Evolutionary conservation across 148 eudicot species (phyloP).

Genomic region (Amaranthus hypochondriacus): DNA sequence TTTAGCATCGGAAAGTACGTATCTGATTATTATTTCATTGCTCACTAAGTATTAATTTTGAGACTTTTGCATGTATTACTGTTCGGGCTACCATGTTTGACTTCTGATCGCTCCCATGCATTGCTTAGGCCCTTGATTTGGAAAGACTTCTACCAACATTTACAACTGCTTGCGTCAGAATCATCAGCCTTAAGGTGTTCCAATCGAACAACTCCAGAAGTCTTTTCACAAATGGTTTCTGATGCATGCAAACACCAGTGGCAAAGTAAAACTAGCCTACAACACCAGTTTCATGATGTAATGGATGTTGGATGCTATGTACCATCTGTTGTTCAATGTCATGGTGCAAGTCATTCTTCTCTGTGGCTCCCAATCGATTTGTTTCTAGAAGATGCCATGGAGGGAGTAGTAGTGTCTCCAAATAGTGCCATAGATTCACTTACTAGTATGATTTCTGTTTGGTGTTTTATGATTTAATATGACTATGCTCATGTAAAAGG

Average conservation of each 20-base stretch:
- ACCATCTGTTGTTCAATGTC: slow-evolving; percentile 54
- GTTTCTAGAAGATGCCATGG: slow-evolving; percentile 90
- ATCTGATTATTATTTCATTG: no score
- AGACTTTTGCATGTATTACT: neutral
- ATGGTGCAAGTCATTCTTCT: slow-evolving; percentile 58
- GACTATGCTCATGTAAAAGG: neutral
- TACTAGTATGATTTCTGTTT: slow-evolving; percentile 44
- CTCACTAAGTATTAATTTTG: no score
- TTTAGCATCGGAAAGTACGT: no score
- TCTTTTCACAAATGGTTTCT: slow-evolving; percentile 55
- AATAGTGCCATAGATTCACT: slow-evolving; percentile 83
- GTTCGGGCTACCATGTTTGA: neutral
- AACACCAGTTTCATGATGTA: slow-evolving; percentile 66
- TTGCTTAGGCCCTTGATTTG: slow-evolving; percentile 62
- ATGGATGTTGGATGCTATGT: slow-evolving; percentile 63
- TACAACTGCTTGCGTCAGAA: slow-evolving; percentile 57
- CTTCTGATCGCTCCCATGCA: slow-evolving; percentile 9
- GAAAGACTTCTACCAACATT: slow-evolving; percentile 48
- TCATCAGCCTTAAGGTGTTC: slow-evolving; percentile 72
- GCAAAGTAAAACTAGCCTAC: slow-evolving; percentile 53
- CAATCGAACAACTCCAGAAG: slow-evolving; percentile 56
- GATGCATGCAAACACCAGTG: slow-evolving; percentile 44
- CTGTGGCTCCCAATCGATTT: slow-evolving; percentile 90
- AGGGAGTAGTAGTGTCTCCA: slow-evolving; percentile 58
- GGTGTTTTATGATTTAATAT: slow-evolving; percentile 4